A percentile compares a stretch with the other conserved stretches of the same genome.
Conservation (phyloP, 192 early-diverging fungal genomes). For the Geranomyces variabilis region DNA sequence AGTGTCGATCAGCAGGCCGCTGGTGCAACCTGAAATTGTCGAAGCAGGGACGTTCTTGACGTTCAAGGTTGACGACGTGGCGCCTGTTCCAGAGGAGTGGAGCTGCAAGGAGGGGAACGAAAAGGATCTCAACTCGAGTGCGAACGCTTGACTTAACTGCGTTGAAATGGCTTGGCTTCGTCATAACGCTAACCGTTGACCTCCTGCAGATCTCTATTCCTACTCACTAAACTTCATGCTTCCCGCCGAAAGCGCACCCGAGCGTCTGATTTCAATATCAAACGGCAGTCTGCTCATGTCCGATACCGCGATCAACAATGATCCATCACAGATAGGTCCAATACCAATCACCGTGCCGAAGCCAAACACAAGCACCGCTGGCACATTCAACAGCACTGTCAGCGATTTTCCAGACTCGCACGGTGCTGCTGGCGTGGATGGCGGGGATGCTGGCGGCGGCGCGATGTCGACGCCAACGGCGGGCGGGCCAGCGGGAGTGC, state of each 20-base stretch:
- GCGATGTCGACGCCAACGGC: not conserved
- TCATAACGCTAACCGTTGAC: not conserved
- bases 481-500: conserved; percentile 1
- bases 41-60: conserved; percentile 56
- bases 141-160: no score
- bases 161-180: no score
- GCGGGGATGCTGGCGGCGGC: not conserved
- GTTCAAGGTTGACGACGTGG: conserved; percentile 51
- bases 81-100: conserved; percentile 67
- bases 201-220: conserved; percentile 50
- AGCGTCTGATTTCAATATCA: conserved; percentile 47
- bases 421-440: not conserved
- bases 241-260: conserved; percentile 45
- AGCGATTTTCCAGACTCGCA: conserved; percentile 5
- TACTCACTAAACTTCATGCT: conserved; percentile 52
- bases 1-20: conserved; percentile 45
- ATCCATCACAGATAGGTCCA: conserved; percentile 24
- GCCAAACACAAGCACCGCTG: conserved; percentile 16
- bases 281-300: conserved; percentile 42
- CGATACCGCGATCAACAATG: conserved; percentile 35
- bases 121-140: conserved; percentile 68
- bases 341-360: conserved; percentile 35
- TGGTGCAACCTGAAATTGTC: conserved; percentile 51
- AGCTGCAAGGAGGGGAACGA: conserved; percentile 62
- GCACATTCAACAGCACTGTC: not conserved